Evolutionary conservation across 139 green algal species (phyloP), one percentile per base, ranked within the genome.

Genomic region (Chlorella sp.): DNA sequence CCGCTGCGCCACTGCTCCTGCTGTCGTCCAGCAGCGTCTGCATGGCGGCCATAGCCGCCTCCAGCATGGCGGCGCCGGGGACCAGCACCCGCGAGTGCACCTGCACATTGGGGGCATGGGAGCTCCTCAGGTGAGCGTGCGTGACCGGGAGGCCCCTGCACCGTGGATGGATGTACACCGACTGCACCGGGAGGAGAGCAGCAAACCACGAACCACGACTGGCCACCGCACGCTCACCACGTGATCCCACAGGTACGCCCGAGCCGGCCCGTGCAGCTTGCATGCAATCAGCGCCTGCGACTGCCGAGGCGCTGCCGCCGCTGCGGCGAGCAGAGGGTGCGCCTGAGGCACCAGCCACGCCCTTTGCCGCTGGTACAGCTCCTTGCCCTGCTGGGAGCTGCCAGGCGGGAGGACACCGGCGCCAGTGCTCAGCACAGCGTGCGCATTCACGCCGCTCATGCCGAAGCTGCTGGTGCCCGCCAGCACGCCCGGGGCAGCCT

Each of bases 221-320:
- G n/a, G n/a, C n/a, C n/a, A n/a, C n/a, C n/a, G n/a, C n/a, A n/a
- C n/a, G n/a, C n/a, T n/a, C n/a, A n/a, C n/a, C n/a, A n/a, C 58
- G 61, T 94, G 89, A 59, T 93, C 82, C 63, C 73, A 83, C 68
- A 92, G 63, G 67, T 75, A 93, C 0, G 74, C 62, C 53, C 88
- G 69, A 8, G 70, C 31, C 6, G 58, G 25, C 17, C 25, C 17
- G 35, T 38, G 8, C 46, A 73, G 33, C 12, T 75, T 53, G 29
- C 27, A 12, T 12, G 46, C 42, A 14, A 76, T 25, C 11, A 25
- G 42, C 60, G 68, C 1, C n/a, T 8, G n/a, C 42, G 33, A 46
- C 67, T 19, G 7, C 12, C 27, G 27, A 3, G 36, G 36, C 14
- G 40, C 41, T 8, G 69, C 69, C 27, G n/a, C 27, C 19, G 27